Base-by-base conservation (phyloP, 2,329 filamentous ascomycete species). In the Cladophialophora chaetospira region DNA sequence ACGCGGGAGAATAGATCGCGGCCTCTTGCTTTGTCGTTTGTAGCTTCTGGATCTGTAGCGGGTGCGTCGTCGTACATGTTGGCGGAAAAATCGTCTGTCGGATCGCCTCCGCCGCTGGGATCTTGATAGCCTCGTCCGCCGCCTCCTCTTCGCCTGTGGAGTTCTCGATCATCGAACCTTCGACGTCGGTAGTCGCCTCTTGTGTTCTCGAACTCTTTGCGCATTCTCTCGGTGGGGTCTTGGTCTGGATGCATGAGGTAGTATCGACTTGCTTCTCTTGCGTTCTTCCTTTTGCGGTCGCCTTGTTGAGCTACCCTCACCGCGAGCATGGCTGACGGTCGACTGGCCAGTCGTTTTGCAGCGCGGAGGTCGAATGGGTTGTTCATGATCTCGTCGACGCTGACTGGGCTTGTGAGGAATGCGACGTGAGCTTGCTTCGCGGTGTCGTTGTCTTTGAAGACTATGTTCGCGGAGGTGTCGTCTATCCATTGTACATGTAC, bases 171-270 rank as follows among this genome's bases (percentile, higher is more conserved):
- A 62, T 85, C 83, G 69, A 87, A 89, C 68, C 79, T 81, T 55
- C 79, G 78, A 63, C 75, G 67, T 60, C 70, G 71, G 69, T 77
- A 78, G 60, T 75, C 75, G 23, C 75, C 73, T 11, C 72, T 70
- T 55, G 76, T 71, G 36, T 82, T 79, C 4, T 71, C 67, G 33
- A 76, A 71, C 48, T 82, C 78, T 57, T 78, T 79, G 57, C 86
- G 81, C 61, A 85, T 77, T 50, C 84, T 82, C 74, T 89, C 91
- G 64, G 87, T 86, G 2, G 88, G 91, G 67, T 96, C 92, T 69
- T 91, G 85, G 66, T 96, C 89, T 1, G 93, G 93, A 66, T 97
- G 89, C 67, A 94, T 82, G 31, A 97, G 84, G 70, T 99, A 99
- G 76, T 95, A 97, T 10, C 90, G 83, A 73, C 93, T 97, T 60